A percentile compares a stretch with the other conserved stretches of the same genome.
These are phyloP conservation scores for Capsella bursapastoris DNA, from an alignment of 345 rosid species.

Conservation along the genomic window DNA sequence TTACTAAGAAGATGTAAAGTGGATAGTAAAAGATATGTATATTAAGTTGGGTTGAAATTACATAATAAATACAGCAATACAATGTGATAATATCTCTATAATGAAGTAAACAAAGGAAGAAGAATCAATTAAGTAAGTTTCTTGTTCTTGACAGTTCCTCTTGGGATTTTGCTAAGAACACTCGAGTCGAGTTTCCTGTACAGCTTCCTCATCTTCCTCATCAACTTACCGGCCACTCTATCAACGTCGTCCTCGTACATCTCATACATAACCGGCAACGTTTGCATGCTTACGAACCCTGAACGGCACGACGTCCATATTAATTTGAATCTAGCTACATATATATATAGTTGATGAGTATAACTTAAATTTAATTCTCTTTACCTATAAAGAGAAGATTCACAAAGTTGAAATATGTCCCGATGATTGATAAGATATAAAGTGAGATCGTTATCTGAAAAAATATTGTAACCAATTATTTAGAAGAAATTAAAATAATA, in stretches of 20 bases:
- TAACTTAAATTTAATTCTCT: constrained; percentile 20
- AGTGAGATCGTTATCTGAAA: constrained; percentile 56
- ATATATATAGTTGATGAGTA: background rate
- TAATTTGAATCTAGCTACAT: too few relatives aligned
- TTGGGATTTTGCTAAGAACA: constrained; percentile 82
- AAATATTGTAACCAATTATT: background rate
- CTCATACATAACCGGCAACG: constrained; percentile 72
- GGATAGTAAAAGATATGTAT: background rate
- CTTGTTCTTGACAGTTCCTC: constrained; percentile 70
- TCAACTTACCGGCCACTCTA: constrained; percentile 44
- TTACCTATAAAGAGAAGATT: constrained; percentile 81
- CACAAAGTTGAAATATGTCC: constrained; percentile 69
- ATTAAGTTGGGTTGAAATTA: background rate
- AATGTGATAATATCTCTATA: background rate
- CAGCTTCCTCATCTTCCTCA: constrained; percentile 49
- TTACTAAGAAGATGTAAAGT: too few relatives aligned
- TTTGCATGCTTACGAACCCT: constrained; percentile 62
- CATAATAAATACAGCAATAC: background rate
- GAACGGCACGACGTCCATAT: background rate
- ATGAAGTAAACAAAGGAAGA: background rate
- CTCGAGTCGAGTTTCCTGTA: constrained; percentile 55
- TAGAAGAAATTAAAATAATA: background rate
- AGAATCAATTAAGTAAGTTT: constrained; percentile 43
- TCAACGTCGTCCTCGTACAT: constrained; percentile 71
- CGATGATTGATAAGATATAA: constrained; percentile 70